A percentile compares a stretch with the other conserved stretches of the same genome.
Conservation (phyloP, 2,329 filamentous ascomycete species). For the Fusarium brachygibbosum region DNA sequence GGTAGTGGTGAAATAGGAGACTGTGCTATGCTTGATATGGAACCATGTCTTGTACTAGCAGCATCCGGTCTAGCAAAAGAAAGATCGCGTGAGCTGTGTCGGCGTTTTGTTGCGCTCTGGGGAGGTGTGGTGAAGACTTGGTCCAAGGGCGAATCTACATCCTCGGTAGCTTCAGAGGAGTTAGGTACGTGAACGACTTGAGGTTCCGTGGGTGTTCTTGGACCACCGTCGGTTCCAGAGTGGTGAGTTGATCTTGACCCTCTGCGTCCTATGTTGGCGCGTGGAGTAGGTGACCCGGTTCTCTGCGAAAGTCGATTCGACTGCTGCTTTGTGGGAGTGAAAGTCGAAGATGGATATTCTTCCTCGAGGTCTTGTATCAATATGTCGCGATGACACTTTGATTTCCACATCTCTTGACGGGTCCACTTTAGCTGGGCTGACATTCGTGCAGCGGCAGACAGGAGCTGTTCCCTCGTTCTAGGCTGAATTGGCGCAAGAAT, state of each 20-base stretch:
- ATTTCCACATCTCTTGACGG: slow-evolving; percentile 92
- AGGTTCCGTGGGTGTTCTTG: slow-evolving; percentile 49
- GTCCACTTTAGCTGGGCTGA: slow-evolving; percentile 93
- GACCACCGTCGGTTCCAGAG: slow-evolving; percentile 44
- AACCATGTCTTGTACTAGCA: slow-evolving; percentile 49
- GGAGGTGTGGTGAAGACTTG: slow-evolving; percentile 52
- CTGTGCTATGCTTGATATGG: slow-evolving; percentile 51
- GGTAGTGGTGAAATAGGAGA: slow-evolving; percentile 48
- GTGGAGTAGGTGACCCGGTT: slow-evolving; percentile 49
- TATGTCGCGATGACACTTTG: slow-evolving; percentile 92
- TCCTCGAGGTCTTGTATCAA: slow-evolving; percentile 87
- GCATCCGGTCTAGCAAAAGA: slow-evolving; percentile 42
- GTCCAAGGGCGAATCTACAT: slow-evolving; percentile 48
- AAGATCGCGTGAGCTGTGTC: slow-evolving; percentile 48
- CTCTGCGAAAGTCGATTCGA: slow-evolving; percentile 41
- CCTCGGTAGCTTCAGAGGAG: slow-evolving; percentile 33
- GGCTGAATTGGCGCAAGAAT: slow-evolving; percentile 90
- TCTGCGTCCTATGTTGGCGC: slow-evolving; percentile 39
- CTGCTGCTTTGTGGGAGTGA: slow-evolving; percentile 49
- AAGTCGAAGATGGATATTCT: slow-evolving; percentile 61
- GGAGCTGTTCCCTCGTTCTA: slow-evolving; percentile 87
- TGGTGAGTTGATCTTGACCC: slow-evolving; percentile 50
- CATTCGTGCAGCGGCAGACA: slow-evolving; percentile 86
- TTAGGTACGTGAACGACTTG: slow-evolving; percentile 38
- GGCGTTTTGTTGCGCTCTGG: slow-evolving; percentile 48